A percentile compares a stretch with the other conserved stretches of the same genome.
phyloP scores from a whole-genome alignment of 75 land plant genomes.

The Pseudotsuga menziesii region DNA sequence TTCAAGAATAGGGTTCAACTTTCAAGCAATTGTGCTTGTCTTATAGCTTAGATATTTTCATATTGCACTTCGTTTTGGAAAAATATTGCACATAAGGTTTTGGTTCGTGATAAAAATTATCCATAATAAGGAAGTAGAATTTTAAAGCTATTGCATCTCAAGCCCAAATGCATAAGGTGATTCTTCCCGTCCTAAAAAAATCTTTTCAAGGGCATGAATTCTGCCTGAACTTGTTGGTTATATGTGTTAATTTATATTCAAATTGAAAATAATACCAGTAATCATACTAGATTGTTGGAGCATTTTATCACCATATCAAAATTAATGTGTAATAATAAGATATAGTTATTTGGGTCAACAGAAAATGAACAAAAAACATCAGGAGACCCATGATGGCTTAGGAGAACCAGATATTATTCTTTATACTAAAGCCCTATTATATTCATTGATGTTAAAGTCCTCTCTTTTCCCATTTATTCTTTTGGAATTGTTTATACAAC shows the following conservation, averaged over 20 bases:
- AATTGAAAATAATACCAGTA: constrained; percentile 2
- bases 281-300: neutral
- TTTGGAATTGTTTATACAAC: neutral
- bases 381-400: neutral
- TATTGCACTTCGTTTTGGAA: neutral
- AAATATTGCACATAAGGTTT: constrained; percentile 3
- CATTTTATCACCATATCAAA: neutral
- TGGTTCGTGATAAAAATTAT: neutral
- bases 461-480: neutral
- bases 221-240: neutral
- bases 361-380: neutral
- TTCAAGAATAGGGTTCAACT: neutral
- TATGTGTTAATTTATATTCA: neutral
- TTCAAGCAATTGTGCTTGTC: neutral
- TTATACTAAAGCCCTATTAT: neutral
- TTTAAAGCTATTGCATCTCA: neutral
- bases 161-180: neutral
- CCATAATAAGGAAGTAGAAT: neutral
- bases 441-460: neutral
- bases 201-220: neutral
- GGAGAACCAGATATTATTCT: neutral
- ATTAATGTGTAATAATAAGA: neutral
- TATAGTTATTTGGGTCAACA: neutral
- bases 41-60: neutral
- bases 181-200: neutral